phyloP scores from a whole-genome alignment of 768 basidiomycete species.

The Clavulina sp. region DNA sequence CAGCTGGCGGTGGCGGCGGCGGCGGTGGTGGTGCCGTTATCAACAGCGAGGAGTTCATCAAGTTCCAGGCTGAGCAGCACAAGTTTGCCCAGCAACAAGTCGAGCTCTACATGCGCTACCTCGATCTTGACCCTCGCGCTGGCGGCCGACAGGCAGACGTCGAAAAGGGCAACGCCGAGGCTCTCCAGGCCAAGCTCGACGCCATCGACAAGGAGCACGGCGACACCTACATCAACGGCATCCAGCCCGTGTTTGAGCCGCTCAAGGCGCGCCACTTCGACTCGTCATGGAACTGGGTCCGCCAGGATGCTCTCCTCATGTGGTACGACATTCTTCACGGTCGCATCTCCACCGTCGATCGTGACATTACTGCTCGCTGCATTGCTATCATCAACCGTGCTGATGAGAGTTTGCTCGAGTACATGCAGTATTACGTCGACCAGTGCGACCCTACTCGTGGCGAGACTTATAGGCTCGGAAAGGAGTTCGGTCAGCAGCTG shows the following conservation, averaged over 20 bases:
- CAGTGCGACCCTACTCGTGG: slow-evolving; percentile 64
- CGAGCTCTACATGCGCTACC: slow-evolving; percentile 93
- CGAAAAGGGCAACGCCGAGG: slow-evolving; percentile 55
- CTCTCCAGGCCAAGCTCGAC: slow-evolving; percentile 75
- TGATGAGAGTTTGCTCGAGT: slow-evolving; percentile 75
- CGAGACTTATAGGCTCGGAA: slow-evolving; percentile 86
- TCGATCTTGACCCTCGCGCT: slow-evolving; percentile 80
- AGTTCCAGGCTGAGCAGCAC: slow-evolving; percentile 88
- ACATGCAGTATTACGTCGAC: slow-evolving; percentile 94
- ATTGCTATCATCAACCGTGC: slow-evolving; percentile 96
- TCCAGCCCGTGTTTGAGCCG: slow-evolving; percentile 85
- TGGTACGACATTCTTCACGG: slow-evolving; percentile 98
- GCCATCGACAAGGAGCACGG: slow-evolving; percentile 84
- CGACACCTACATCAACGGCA: slow-evolving; percentile 82
- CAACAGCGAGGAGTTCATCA: slow-evolving; percentile 95
- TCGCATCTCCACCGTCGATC: slow-evolving; percentile 80
- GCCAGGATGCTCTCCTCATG: slow-evolving; percentile 92
- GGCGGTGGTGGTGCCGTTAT: slow-evolving; percentile 69
- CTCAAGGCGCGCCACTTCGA: slow-evolving; percentile 97
- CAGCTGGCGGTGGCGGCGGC: slow-evolving; percentile 38
- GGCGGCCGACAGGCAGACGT: slow-evolving; percentile 80
- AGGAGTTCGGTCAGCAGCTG: slow-evolving; percentile 90
- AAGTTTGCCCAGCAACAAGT: slow-evolving; percentile 84
- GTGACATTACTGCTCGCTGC: slow-evolving; percentile 92
- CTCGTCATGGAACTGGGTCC: slow-evolving; percentile 99